Evolutionary conservation across 805 yeast species (phyloP), one percentile per base, ranked within the genome.

Genomic region (Metschnikowia kunwiensis): DNA sequence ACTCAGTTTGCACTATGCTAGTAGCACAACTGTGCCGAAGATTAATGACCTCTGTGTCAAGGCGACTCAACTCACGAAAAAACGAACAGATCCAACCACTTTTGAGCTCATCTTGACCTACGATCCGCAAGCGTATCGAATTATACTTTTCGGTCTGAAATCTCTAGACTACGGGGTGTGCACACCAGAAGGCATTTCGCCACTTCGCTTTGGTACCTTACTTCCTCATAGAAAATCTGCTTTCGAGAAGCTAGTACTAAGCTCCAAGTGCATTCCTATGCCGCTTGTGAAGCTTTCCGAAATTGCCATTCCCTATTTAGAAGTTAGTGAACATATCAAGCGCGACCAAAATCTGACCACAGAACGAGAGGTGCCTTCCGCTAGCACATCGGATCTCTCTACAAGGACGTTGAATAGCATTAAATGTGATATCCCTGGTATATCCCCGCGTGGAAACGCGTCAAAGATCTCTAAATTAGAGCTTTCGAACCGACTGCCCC

Each of bases 401-500:
- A n/a, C n/a, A n/a, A n/a, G n/a, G n/a, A n/a, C n/a, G n/a, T n/a
- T n/a, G n/a, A n/a, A n/a, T n/a, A n/a, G n/a, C n/a, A n/a, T n/a
- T n/a, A n/a, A n/a, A n/a, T n/a, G n/a, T n/a, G n/a, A n/a, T n/a
- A n/a, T n/a, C n/a, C n/a, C n/a, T n/a, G n/a, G n/a, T n/a, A n/a
- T n/a, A n/a, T n/a, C n/a, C n/a, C n/a, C n/a, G n/a, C n/a, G n/a
- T n/a, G n/a, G n/a, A n/a, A n/a, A n/a, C n/a, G n/a, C n/a, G n/a
- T n/a, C n/a, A n/a, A n/a, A 14, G 10, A 16, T 25, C 5, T 11
- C 19, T 9, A 35, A 30, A 7, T 36, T 38, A 9, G 44, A 41
- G 2, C 44, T 67, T 31, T 54, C 55, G 35, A 72, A 71, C 42
- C 58, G 58, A 21, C 41, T 62, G 9, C 47, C 61, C 1, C 64